phyloP scores from a whole-genome alignment of 108 stramenopile species.

The Skeletonema costatum region DNA sequence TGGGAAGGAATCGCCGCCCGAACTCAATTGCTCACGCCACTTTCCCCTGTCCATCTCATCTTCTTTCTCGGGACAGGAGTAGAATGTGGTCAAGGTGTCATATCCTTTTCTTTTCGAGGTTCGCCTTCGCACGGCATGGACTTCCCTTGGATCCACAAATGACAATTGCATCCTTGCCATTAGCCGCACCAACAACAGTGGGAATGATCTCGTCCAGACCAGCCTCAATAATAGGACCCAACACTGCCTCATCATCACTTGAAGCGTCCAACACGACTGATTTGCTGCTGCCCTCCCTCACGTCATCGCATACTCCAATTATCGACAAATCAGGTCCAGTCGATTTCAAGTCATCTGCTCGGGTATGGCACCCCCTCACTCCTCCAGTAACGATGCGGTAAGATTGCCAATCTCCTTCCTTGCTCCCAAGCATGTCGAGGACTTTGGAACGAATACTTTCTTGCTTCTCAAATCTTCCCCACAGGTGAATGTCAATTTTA shows the following conservation, averaged over 20 bases:
- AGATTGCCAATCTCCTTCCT: conserved; percentile 22
- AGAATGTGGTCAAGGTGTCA: conserved; percentile 25
- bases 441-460: no score
- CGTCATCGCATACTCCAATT: conserved; percentile 24
- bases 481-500: no score
- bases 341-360: conserved; percentile 74
- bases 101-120: conserved; percentile 28
- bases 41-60: conserved; percentile 26
- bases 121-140: conserved; percentile 33
- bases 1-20: conserved; percentile 7
- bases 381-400: conserved; percentile 83
- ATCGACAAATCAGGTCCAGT: conserved; percentile 65
- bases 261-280: conserved; percentile 25
- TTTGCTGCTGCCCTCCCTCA: conserved; percentile 18
- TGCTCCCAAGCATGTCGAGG: conserved; percentile 12
- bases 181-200: conserved; percentile 8
- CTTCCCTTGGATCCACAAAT: conserved; percentile 24
- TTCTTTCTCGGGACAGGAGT: conserved; percentile 24
- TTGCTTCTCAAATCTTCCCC: no score
- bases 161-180: conserved; percentile 17
- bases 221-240: conserved; percentile 36
- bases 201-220: conserved; percentile 29
- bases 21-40: conserved; percentile 26
- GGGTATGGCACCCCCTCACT: conserved; percentile 71
- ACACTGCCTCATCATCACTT: conserved; percentile 27